phyloP scores from a whole-genome alignment of 1,284 basidiomycete species.

The Uromyces viciae-fabae region DNA sequence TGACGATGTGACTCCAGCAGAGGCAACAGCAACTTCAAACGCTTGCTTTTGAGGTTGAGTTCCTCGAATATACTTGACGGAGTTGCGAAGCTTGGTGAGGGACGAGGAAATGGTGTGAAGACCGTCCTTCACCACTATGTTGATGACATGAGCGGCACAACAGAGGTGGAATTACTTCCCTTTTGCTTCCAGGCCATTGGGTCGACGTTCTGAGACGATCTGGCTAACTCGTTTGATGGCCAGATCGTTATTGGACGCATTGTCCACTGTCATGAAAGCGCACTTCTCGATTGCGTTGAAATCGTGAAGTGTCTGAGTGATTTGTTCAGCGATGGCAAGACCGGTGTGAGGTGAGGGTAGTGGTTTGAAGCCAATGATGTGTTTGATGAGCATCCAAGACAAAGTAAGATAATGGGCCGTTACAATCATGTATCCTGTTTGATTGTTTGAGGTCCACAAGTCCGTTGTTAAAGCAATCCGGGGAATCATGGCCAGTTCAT shows the following conservation, averaged over 20 bases:
- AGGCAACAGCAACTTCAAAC: neutral
- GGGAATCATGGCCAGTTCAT: neutral
- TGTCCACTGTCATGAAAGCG: slow-evolving; percentile 1
- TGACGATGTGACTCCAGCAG: neutral
- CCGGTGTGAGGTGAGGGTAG: slow-evolving; percentile 4
- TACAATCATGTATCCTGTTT: neutral
- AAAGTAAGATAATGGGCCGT: neutral
- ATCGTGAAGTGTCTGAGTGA: neutral
- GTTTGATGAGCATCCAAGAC: neutral
- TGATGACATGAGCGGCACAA: neutral
- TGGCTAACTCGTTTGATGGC: neutral
- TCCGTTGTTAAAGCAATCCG: neutral
- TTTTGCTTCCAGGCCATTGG: neutral
- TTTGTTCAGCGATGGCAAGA: neutral
- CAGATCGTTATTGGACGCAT: neutral
- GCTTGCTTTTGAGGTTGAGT: neutral
- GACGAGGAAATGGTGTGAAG: neutral
- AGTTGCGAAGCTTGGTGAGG: neutral
- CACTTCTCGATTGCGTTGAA: neutral
- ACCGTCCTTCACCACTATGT: neutral
- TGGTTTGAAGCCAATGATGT: neutral
- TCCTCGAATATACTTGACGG: neutral
- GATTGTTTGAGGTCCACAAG: neutral
- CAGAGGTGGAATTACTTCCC: neutral
- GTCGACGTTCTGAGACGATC: neutral